These are phyloP conservation scores for Colletotrichum viniferum DNA, from an alignment of 2,329 filamentous ascomycete species.

Conservation along the genomic window DNA sequence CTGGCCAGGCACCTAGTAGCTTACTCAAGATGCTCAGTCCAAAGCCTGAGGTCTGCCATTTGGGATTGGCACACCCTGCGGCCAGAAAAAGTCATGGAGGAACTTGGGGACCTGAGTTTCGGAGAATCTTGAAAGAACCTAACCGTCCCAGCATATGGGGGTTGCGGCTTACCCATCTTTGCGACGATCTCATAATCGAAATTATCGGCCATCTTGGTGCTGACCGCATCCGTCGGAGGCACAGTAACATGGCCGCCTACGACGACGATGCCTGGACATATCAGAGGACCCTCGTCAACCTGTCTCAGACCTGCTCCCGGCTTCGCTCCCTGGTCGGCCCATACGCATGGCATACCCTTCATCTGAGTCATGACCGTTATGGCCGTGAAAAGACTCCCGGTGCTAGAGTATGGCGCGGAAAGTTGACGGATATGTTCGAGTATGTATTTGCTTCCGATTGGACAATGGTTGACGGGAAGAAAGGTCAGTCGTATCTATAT, in stretches of 20 bases:
- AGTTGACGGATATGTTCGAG: not conserved
- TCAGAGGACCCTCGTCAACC: not conserved
- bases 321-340: not conserved
- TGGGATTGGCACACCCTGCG: not conserved
- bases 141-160: not conserved
- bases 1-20: not conserved
- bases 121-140: not conserved
- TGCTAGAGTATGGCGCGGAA: not conserved
- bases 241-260: not conserved
- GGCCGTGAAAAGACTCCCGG: not conserved
- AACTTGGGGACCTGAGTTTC: rapidly evolving
- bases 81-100: rapidly evolving
- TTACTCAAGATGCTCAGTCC: not conserved
- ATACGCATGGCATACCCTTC: not conserved
- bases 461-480: not conserved
- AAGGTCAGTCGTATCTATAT: not conserved
- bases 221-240: not conserved
- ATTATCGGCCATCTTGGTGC: not conserved
- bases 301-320: not conserved
- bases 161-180: not conserved
- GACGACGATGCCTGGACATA: not conserved
- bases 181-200: not conserved
- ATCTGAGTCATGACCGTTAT: not conserved
- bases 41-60: not conserved
- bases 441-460: not conserved